phyloP scores from a whole-genome alignment of 139 green algal genomes.

The Picochlorum sp. region DNA sequence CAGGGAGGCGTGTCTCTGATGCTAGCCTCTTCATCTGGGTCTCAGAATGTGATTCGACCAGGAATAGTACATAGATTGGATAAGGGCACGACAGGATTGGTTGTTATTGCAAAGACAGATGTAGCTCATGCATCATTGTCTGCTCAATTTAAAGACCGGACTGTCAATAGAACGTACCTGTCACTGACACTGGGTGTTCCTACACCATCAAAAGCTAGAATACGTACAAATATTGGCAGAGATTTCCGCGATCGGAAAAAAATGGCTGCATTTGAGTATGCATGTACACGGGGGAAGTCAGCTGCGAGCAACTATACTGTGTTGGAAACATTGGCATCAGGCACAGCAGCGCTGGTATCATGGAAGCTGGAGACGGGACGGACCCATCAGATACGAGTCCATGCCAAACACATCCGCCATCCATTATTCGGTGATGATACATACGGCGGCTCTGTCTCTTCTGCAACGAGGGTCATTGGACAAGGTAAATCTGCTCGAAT shows the following conservation, averaged over 20 bases:
- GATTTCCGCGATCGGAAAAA: constrained; percentile 61
- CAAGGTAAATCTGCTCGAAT: neutral
- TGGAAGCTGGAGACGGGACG: constrained; percentile 91
- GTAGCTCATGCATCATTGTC: constrained; percentile 18
- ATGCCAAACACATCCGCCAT: constrained; percentile 73
- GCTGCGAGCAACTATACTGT: constrained; percentile 73
- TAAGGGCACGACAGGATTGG: constrained; percentile 80
- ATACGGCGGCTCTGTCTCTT: constrained; percentile 60
- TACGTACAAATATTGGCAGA: constrained; percentile 68
- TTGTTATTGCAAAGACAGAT: constrained; percentile 87
- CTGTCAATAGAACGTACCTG: constrained; percentile 62
- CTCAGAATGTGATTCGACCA: constrained; percentile 52
- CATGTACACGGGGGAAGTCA: constrained; percentile 39
- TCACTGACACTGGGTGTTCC: constrained; percentile 50
- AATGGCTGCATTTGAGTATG: constrained; percentile 58
- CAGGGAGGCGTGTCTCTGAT: neutral
- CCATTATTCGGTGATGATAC: constrained; percentile 81
- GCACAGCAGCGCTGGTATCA: constrained; percentile 65
- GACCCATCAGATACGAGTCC: constrained; percentile 94
- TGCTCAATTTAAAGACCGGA: constrained; percentile 75
- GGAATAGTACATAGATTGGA: constrained; percentile 98
- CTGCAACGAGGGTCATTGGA: constrained; percentile 10
- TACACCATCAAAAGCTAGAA: constrained; percentile 19
- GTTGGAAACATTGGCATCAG: constrained; percentile 53
- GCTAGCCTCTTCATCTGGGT: too few species aligned